These are phyloP conservation scores for Bipolaris sorokiniana DNA, from an alignment of 2,329 filamentous ascomycete species.

Conservation along the genomic window DNA sequence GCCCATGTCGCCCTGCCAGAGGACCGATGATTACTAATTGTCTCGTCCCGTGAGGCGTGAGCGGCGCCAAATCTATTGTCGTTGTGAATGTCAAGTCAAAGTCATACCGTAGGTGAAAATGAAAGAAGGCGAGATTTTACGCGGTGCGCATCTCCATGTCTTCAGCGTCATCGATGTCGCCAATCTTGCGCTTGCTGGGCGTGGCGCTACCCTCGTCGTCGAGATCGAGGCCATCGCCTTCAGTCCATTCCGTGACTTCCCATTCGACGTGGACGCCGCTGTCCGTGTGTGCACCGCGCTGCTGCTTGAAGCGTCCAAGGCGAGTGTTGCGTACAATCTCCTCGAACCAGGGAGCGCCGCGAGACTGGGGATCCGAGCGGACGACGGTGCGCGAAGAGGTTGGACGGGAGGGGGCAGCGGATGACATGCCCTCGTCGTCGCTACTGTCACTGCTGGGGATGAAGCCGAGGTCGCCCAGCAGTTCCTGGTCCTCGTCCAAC, in stretches of 20 bases:
- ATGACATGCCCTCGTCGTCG: slow-evolving; percentile 36
- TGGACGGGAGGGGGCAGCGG: slow-evolving; percentile 21
- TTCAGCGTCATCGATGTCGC: slow-evolving; percentile 36
- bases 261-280: slow-evolving; percentile 74
- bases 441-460: slow-evolving; percentile 57
- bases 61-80: slow-evolving; percentile 30
- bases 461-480: slow-evolving; percentile 77
- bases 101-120: slow-evolving; percentile 5
- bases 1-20: slow-evolving; percentile 18
- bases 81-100: slow-evolving; percentile 7
- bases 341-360: slow-evolving; percentile 85
- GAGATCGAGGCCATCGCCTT: slow-evolving; percentile 49
- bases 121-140: slow-evolving; percentile 15
- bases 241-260: slow-evolving; percentile 76
- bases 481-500: slow-evolving; percentile 70
- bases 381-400: slow-evolving; percentile 19
- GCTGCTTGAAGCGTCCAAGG: slow-evolving; percentile 70
- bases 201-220: slow-evolving; percentile 40
- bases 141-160: slow-evolving; percentile 42
- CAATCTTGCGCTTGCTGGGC: slow-evolving; percentile 46
- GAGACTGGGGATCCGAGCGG: slow-evolving; percentile 36
- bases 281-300: slow-evolving; percentile 66
- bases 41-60: slow-evolving; percentile 32
- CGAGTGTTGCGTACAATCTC: slow-evolving; percentile 77
- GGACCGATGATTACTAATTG: slow-evolving; percentile 13